Evolutionary conservation across 441 rosid species (phyloP).

Genomic region (Melastoma candidum): DNA sequence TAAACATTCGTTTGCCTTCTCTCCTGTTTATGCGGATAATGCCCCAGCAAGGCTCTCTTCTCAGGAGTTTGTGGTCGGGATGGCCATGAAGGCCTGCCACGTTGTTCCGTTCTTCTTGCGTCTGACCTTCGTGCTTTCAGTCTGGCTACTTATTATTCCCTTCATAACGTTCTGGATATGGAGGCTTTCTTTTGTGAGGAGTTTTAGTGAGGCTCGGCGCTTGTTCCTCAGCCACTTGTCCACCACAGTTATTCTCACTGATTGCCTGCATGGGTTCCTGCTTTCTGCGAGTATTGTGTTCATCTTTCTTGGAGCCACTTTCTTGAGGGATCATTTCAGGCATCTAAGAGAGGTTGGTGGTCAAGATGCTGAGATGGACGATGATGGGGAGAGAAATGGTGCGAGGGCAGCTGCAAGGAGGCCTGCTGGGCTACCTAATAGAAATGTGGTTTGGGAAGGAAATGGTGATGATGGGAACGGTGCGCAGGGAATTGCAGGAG

Average conservation of each 20-base stretch:
- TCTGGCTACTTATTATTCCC: slow-evolving; percentile 96
- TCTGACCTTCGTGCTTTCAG: slow-evolving; percentile 91
- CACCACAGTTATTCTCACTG: slow-evolving; percentile 81
- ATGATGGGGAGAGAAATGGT: slow-evolving; percentile 85
- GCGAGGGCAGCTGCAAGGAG: slow-evolving; percentile 70
- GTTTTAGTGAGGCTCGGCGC: slow-evolving; percentile 89
- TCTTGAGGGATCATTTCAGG: slow-evolving; percentile 94
- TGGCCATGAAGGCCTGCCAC: slow-evolving; percentile 88
- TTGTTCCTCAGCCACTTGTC: slow-evolving; percentile 89
- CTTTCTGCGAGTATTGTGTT: slow-evolving; percentile 97
- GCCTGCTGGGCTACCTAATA: slow-evolving; percentile 59
- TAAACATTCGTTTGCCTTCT: slow-evolving; percentile 93
- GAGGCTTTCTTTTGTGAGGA: slow-evolving; percentile 92
- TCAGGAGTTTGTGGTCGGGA: slow-evolving; percentile 94
- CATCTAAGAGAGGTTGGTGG: slow-evolving; percentile 95
- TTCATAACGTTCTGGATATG: slow-evolving; percentile 98
- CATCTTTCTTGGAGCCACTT: slow-evolving; percentile 97
- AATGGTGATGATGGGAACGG: slow-evolving; percentile 81
- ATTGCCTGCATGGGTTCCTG: slow-evolving; percentile 96
- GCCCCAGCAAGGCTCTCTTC: slow-evolving; percentile 97
- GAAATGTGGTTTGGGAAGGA: slow-evolving; percentile 71
- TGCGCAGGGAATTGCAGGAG: slow-evolving; percentile 71
- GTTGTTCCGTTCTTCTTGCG: slow-evolving; percentile 89
- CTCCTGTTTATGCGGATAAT: slow-evolving; percentile 93
- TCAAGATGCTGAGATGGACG: slow-evolving; percentile 91